Conservation (phyloP, 352 stramenopile genomes). For the Pythium aphanidermatum region DNA sequence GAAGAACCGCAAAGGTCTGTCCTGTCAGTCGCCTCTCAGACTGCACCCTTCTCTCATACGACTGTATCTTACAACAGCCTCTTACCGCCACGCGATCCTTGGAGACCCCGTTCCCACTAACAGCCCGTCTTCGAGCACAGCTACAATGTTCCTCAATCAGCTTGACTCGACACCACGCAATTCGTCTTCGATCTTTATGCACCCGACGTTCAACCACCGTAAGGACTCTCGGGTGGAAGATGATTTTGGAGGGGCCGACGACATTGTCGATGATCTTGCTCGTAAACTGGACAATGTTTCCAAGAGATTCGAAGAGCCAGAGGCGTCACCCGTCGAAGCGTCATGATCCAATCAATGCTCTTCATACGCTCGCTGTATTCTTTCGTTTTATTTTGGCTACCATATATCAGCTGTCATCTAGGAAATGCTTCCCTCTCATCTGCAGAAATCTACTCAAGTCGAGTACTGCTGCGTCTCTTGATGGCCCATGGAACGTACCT, state of each 20-base stretch:
- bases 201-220: conserved; percentile 49
- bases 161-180: conserved; percentile 48
- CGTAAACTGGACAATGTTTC: conserved; percentile 23
- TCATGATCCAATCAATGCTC: conserved; percentile 8
- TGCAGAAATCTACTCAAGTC: conserved; percentile 32
- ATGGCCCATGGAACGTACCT: conserved; percentile 50
- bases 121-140: conserved; percentile 3
- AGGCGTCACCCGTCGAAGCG: conserved; percentile 15
- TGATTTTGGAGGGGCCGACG: conserved; percentile 42
- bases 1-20: conserved; percentile 65
- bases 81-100: conserved; percentile 63
- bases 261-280: conserved; percentile 43
- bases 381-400: not conserved
- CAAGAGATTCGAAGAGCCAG: conserved; percentile 10
- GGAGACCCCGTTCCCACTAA: conserved; percentile 51
- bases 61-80: conserved; percentile 24
- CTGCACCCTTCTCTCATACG: no score
- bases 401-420: not conserved
- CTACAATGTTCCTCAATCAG: conserved; percentile 35
- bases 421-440: not conserved
- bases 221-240: conserved; percentile 44
- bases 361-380: not conserved
- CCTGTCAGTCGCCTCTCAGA: not conserved
- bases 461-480: conserved; percentile 44
- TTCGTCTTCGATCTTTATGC: conserved; percentile 54